These are phyloP conservation scores for Penicillium nucicola DNA, from an alignment of 495 filamentous ascomycete species.

Conservation along the genomic window DNA sequence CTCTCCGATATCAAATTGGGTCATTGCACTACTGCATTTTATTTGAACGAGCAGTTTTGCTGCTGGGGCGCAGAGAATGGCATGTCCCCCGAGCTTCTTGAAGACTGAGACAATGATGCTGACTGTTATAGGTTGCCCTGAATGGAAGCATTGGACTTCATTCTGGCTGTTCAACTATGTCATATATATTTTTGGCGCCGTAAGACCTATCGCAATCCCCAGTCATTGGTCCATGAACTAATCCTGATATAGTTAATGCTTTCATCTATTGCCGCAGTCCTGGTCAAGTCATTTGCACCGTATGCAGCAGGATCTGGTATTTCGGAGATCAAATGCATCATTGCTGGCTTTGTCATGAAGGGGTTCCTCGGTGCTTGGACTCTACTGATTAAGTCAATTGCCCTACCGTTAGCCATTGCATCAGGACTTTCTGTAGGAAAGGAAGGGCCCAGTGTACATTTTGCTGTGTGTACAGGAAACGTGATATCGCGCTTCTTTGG, in stretches of 20 bases:
- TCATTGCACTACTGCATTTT: constrained; percentile 91
- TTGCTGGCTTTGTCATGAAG: constrained; percentile 99
- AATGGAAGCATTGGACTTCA: constrained; percentile 88
- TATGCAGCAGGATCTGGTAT: constrained; percentile 98
- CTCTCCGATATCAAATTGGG: constrained; percentile 92
- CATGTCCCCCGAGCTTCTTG: constrained; percentile 27
- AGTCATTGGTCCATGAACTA: neutral
- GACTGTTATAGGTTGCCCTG: constrained; percentile 61
- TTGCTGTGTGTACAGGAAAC: constrained; percentile 96
- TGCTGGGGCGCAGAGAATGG: constrained; percentile 95
- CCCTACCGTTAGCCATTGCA: constrained; percentile 86
- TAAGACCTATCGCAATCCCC: constrained; percentile 33
- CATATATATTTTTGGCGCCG: constrained; percentile 85
- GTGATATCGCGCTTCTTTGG: constrained; percentile 91
- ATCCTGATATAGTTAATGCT: constrained; percentile 63
- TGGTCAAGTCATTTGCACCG: constrained; percentile 92
- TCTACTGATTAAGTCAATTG: constrained; percentile 88
- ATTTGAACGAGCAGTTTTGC: constrained; percentile 96
- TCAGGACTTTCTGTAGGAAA: constrained; percentile 96
- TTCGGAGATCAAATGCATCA: constrained; percentile 99
- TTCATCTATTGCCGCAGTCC: constrained; percentile 72
- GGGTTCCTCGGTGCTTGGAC: constrained; percentile 94
- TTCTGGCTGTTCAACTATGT: constrained; percentile 79
- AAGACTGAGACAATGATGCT: neutral
- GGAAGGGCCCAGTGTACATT: constrained; percentile 96